Base-by-base conservation (phyloP, 2,329 filamentous ascomycete species). In the Blumeria hordei region DNA sequence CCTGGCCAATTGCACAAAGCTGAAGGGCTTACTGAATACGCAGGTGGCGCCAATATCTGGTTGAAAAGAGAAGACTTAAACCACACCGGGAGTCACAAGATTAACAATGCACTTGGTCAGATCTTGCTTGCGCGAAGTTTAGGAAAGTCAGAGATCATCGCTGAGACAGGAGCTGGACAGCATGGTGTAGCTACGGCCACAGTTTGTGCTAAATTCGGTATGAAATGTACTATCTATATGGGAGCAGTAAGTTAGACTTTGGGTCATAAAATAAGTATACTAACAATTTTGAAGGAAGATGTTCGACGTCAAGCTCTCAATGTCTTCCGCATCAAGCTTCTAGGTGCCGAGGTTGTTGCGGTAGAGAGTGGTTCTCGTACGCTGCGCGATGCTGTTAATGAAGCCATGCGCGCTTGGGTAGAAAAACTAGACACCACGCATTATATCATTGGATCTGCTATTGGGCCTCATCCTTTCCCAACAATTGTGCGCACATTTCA, bases 171-270 rank as follows among this genome's bases (percentile, higher is more conserved):
- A 61, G 92, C 92, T 55, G 92, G 92, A 16, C 92, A 98, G 71
- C 92, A 98, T 69, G 92, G 92, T 72, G 92, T 98, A 39, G 92
- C 92, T 2, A 96, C 92, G 34, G 92, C 92, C 0, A 98, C 92
- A 0, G 88, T 96, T 28, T 96, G 92, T 64, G 92, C 92, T 65
- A 94, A 95, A 71, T 96, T 98, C 64, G 88, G 87, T 65, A 90
- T 98, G 88, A 83, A 90, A 67, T 98, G 92, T 67, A 94, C 88
- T 34, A 85, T 98, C 55, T 98, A 88, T 71, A 98, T 98, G 92
- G 92, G 92, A 63, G 88, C 88, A 50, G 64, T 66, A 61, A 62
- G 64, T 62, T 35, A 37, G n/a, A 21, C 21, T 2, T 18, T 28
- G 12, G 8, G 5, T 16, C 16, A 18, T 16, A 33, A 21, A 33